phyloP scores from a whole-genome alignment of 192 early-diverging fungal species.

The Borealophlyctis nickersoniae region DNA sequence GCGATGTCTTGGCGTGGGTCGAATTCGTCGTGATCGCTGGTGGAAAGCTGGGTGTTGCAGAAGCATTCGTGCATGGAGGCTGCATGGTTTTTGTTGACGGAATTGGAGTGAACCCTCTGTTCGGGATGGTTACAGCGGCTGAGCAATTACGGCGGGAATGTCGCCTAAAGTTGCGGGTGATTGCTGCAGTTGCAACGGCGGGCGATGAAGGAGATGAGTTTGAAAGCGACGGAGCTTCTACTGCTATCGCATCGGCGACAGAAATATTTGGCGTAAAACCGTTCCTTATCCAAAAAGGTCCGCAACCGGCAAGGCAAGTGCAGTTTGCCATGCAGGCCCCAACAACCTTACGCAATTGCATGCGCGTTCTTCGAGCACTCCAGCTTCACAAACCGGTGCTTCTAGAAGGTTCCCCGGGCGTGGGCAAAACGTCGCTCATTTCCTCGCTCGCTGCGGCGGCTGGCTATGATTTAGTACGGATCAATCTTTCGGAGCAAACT shows the following conservation, averaged over 20 bases:
- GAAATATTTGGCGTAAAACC: slow-evolving; percentile 70
- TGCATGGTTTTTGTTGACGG: slow-evolving; percentile 88
- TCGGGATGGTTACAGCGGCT: slow-evolving; percentile 31
- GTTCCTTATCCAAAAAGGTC: slow-evolving; percentile 74
- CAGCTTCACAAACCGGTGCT: slow-evolving; percentile 89
- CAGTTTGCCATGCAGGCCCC: slow-evolving; percentile 86
- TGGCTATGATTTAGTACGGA: slow-evolving; percentile 84
- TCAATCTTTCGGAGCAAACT: slow-evolving; percentile 98
- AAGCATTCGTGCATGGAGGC: slow-evolving; percentile 82
- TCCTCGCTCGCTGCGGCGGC: slow-evolving; percentile 73
- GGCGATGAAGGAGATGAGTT: slow-evolving; percentile 8
- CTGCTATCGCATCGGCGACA: not conserved
- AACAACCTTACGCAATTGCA: slow-evolving; percentile 83
- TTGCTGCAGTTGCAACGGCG: slow-evolving; percentile 5
- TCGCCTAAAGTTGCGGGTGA: slow-evolving; percentile 12
- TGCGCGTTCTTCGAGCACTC: slow-evolving; percentile 83
- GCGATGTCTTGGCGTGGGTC: slow-evolving; percentile 94
- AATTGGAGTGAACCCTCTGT: slow-evolving; percentile 75
- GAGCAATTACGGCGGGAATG: slow-evolving; percentile 17
- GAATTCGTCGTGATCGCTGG: slow-evolving; percentile 61
- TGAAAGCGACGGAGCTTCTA: slow-evolving; percentile 14
- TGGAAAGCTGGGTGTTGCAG: slow-evolving; percentile 15
- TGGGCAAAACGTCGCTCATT: slow-evolving; percentile 93
- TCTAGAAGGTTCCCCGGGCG: slow-evolving; percentile 95
- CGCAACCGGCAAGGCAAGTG: slow-evolving; percentile 42